phyloP scores from a whole-genome alignment of 345 rosid species.

The Euphorbia lathyris region DNA sequence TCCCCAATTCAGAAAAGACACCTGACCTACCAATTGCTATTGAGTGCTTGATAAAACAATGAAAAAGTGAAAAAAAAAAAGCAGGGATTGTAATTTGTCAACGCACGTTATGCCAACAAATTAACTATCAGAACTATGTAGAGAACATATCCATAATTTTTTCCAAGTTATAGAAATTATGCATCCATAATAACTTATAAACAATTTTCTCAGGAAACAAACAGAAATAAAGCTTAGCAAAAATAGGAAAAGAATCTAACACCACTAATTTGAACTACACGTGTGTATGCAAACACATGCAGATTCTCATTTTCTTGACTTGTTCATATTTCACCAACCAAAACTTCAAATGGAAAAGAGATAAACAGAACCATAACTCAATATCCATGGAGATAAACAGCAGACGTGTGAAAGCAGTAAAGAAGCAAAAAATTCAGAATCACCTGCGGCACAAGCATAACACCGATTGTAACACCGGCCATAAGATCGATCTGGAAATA shows the following conservation, averaged over 20 bases:
- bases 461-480: conserved; percentile 90
- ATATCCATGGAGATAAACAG: too few relatives aligned
- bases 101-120: too few relatives aligned
- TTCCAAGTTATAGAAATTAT: neutral
- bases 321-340: neutral
- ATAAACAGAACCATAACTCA: too few relatives aligned
- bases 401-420: neutral
- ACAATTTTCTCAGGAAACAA: conserved; percentile 12
- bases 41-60: conserved; percentile 9
- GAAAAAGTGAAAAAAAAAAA: conserved; percentile 8
- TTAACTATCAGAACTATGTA: conserved; percentile 8
- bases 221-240: neutral
- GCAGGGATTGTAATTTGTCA: too few relatives aligned
- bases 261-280: neutral
- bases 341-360: neutral
- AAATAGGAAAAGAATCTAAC: neutral
- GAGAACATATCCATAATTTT: neutral
- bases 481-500: conserved; percentile 80
- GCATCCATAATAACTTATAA: neutral
- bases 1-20: neutral
- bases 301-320: neutral
- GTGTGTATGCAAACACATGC: neutral
- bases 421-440: conserved; percentile 1
- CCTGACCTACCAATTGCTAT: neutral
- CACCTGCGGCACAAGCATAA: conserved; percentile 99